Percentiles rank a stretch among this genome's conserved stretches.
Conservation (phyloP, 495 filamentous ascomycete species). For the Penicillium malachiteum region DNA sequence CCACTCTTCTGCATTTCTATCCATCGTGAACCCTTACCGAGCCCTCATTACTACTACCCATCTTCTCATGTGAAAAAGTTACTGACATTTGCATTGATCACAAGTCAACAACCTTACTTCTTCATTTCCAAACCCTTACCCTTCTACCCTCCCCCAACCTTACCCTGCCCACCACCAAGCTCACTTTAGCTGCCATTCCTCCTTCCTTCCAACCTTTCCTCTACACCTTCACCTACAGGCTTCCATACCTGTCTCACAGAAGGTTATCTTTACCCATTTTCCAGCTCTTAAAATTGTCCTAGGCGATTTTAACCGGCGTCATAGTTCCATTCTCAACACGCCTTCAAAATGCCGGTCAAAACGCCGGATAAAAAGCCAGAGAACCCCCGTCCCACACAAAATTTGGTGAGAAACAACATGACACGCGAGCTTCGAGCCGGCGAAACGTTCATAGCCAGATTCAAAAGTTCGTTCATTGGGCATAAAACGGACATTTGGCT, state of each 20-base stretch:
- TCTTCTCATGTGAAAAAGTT: too few relatives aligned
- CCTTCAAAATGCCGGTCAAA: too few relatives aligned
- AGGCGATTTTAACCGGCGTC: too few relatives aligned
- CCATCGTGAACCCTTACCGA: too few relatives aligned
- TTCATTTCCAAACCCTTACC: too few relatives aligned
- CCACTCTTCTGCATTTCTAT: too few relatives aligned
- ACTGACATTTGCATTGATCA: too few relatives aligned
- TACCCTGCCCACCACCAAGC: background rate
- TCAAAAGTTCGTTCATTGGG: conserved; percentile 10
- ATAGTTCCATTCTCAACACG: too few relatives aligned
- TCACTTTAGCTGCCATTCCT: background rate
- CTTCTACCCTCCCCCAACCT: background rate
- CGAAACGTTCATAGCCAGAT: conserved; percentile 11
- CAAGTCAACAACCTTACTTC: too few relatives aligned
- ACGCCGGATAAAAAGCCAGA: too few relatives aligned
- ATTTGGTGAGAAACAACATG: background rate
- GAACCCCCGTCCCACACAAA: too few relatives aligned
- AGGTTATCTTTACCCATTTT: background rate
- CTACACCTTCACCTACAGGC: background rate
- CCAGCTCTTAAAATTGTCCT: background rate
- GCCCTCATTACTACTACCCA: too few relatives aligned
- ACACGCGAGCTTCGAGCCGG: conserved; percentile 4
- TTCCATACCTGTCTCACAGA: background rate
- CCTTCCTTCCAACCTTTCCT: background rate
- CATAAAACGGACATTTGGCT: conserved; percentile 22